These are phyloP conservation scores for Nosema muscidifuracis DNA, from an alignment of 371 early-diverging fungal genomes.

Conservation along the genomic window DNA sequence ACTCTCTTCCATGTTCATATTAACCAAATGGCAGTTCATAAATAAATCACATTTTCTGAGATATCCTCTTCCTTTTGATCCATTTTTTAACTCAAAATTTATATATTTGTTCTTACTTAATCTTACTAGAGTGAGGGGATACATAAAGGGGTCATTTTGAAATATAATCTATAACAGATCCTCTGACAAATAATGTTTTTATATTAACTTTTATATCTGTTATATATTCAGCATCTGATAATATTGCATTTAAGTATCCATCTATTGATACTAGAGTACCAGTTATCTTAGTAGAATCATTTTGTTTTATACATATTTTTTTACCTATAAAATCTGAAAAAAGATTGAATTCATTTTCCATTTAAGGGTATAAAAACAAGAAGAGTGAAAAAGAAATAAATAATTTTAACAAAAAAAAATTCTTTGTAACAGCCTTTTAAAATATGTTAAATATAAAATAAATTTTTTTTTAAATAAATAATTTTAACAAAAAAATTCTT, in stretches of 20 bases:
- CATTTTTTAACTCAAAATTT: slow-evolving; percentile 60
- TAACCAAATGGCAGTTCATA: slow-evolving; percentile 62
- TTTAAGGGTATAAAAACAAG: no score
- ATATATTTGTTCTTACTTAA: slow-evolving; percentile 58
- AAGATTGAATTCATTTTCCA: slow-evolving; percentile 4
- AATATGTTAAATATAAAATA: no score
- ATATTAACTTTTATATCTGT: background rate
- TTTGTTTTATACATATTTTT: background rate
- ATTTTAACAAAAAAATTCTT: no score
- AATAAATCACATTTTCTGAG: slow-evolving; percentile 61
- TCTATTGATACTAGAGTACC: background rate
- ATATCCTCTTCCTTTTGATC: slow-evolving; percentile 48
- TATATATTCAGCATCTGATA: background rate
- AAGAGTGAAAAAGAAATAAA: background rate
- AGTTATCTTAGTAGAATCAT: background rate
- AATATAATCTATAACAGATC: background rate
- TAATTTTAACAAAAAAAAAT: background rate
- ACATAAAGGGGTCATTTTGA: slow-evolving; percentile 49
- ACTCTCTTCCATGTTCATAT: slow-evolving; percentile 40
- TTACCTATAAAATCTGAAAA: background rate
- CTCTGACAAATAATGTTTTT: background rate
- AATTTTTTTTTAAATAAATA: no score
- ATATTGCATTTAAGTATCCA: background rate
- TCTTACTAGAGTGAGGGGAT: slow-evolving; percentile 63
- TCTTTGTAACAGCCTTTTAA: no score